A percentile compares a stretch with the other conserved stretches of the same genome.
phyloP scores from a whole-genome alignment of 129 eudicot genomes.

The Dittrichia graveolens region DNA sequence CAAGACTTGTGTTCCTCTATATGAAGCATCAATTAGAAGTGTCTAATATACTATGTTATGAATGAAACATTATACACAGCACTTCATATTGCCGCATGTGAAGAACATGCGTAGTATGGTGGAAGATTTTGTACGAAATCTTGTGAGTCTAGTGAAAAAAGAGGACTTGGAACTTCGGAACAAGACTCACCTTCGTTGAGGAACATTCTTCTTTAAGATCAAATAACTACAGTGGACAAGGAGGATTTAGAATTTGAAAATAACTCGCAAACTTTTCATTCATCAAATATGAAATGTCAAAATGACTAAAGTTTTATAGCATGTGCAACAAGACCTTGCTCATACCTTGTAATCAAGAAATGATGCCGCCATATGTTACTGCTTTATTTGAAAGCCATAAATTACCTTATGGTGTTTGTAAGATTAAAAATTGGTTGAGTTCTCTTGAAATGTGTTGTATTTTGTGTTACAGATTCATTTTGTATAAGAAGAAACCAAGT shows the following conservation, averaged over 20 bases:
- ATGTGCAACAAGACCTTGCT: neutral
- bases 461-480: neutral
- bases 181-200: neutral
- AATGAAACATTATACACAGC: neutral
- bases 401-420: conserved; percentile 9
- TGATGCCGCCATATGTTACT: neutral
- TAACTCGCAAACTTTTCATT: neutral
- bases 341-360: neutral
- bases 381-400: neutral
- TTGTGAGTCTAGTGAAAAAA: neutral
- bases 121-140: neutral
- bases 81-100: conserved; percentile 13
- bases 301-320: conserved; percentile 14
- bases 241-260: conserved; percentile 14
- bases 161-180: conserved; percentile 20
- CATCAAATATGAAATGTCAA: conserved; percentile 9
- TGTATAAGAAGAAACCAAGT: neutral
- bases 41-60: neutral
- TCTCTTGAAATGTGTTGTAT: conserved; percentile 36
- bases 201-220: neutral
- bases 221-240: neutral
- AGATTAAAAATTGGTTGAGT: neutral
- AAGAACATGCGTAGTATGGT: too few relatives aligned
- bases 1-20: conserved; percentile 15
- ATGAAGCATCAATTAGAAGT: conserved; percentile 17